Evolutionary conservation across 352 stramenopile genomes (phyloP).

Genomic region (Phytophthora citrophthora): DNA sequence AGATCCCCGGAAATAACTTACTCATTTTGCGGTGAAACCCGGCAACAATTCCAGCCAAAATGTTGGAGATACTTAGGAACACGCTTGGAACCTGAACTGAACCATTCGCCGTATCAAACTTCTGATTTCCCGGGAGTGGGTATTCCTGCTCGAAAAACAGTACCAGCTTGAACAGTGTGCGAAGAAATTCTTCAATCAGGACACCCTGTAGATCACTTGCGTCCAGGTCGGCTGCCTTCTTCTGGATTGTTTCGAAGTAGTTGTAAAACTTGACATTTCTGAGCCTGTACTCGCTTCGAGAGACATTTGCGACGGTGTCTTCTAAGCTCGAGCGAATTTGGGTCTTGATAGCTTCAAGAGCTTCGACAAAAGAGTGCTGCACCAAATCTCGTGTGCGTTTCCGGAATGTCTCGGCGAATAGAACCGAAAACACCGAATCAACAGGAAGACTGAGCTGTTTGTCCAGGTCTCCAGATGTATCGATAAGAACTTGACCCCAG

Average conservation of each 20-base stretch:
- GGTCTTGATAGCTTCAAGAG: constrained; percentile 71
- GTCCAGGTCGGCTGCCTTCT: constrained; percentile 64
- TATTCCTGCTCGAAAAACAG: constrained; percentile 79
- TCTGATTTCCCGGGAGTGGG: constrained; percentile 26
- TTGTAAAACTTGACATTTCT: constrained; percentile 75
- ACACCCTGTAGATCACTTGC: constrained; percentile 81
- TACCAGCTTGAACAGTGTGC: constrained; percentile 74
- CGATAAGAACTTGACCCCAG: constrained; percentile 36
- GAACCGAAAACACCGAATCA: constrained; percentile 60
- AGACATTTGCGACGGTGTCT: constrained; percentile 24
- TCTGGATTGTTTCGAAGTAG: constrained; percentile 78
- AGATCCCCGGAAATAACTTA: constrained; percentile 57
- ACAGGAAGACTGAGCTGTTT: constrained; percentile 8
- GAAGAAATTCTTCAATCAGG: constrained; percentile 77
- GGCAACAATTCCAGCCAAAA: constrained; percentile 67
- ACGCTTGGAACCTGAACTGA: constrained; percentile 34
- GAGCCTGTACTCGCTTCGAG: constrained; percentile 39
- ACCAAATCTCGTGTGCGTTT: constrained; percentile 73
- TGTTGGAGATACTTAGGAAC: constrained; percentile 70
- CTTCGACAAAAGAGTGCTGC: constrained; percentile 77
- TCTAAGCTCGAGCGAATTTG: constrained; percentile 57
- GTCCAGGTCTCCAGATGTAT: constrained; percentile 10
- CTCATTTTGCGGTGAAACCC: constrained; percentile 50
- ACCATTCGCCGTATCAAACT: background rate
- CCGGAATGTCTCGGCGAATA: constrained; percentile 72